phyloP scores from a whole-genome alignment of 139 green algal genomes.

The Trebouxia sp. region DNA sequence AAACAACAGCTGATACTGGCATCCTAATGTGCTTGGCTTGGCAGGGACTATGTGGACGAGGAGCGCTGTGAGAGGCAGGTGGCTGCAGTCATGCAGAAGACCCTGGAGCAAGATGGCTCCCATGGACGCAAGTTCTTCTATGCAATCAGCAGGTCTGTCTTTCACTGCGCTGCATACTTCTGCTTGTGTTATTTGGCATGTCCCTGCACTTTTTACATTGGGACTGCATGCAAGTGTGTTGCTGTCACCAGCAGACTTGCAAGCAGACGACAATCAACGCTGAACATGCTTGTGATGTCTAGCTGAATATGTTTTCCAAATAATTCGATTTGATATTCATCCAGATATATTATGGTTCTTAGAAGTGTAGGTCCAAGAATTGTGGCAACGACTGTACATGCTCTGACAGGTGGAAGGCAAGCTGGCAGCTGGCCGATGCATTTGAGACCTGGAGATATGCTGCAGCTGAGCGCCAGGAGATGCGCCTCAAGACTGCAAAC shows the following conservation, averaged over 20 bases:
- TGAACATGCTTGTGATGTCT: too few species aligned
- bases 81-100: slow-evolving; percentile 5
- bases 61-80: slow-evolving; percentile 7
- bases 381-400: too few species aligned
- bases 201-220: too few species aligned
- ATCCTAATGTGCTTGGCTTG: too few species aligned
- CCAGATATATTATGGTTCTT: not conserved
- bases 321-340: not conserved
- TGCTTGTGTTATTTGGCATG: too few species aligned
- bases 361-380: too few species aligned
- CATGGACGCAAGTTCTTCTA: slow-evolving; percentile 16
- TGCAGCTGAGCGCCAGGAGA: not conserved
- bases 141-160: slow-evolving; percentile 20
- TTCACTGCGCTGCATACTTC: not conserved
- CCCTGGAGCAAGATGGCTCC: not conserved
- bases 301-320: not conserved
- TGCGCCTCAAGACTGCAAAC: slow-evolving; percentile 20
- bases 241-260: too few species aligned
- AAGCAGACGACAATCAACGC: too few species aligned
- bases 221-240: too few species aligned
- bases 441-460: slow-evolving; percentile 10
- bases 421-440: slow-evolving; percentile 20
- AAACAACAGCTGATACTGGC: too few species aligned
- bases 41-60: slow-evolving; percentile 21
- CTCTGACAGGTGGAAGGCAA: slow-evolving; percentile 12